These are phyloP conservation scores for Thuidium tamariscinum DNA, from an alignment of 225 moss, liverwort and hornwort genomes.

Conservation along the genomic window DNA sequence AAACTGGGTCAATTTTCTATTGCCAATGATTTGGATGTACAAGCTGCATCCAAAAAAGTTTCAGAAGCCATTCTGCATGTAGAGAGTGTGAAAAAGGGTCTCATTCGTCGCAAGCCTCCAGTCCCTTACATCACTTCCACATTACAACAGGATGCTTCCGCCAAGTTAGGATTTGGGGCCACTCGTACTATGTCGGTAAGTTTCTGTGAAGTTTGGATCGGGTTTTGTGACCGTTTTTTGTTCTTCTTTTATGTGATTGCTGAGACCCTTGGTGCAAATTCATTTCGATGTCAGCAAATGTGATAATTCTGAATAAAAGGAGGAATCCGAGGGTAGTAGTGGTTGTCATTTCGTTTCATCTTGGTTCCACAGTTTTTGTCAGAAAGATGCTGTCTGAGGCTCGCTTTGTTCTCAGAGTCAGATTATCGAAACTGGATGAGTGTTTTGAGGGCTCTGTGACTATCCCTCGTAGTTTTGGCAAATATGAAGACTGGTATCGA, in stretches of 20 bases:
- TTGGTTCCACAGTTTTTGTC: not conserved
- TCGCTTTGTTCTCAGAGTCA: not conserved
- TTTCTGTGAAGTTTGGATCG: not conserved
- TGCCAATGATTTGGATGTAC: slow-evolving; percentile 32
- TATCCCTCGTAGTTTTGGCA: not conserved
- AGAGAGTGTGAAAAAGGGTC: slow-evolving; percentile 62
- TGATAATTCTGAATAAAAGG: not conserved
- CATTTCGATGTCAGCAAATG: not conserved
- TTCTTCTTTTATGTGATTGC: not conserved
- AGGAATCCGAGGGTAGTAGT: not conserved
- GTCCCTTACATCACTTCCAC: slow-evolving; percentile 90
- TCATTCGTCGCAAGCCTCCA: slow-evolving; percentile 43
- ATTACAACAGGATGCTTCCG: slow-evolving; percentile 91
- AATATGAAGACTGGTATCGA: not conserved
- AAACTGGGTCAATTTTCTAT: slow-evolving; percentile 68
- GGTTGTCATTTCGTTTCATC: not conserved
- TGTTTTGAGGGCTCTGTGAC: not conserved
- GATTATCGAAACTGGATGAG: not conserved
- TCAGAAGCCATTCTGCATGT: slow-evolving; percentile 41
- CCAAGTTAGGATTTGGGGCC: slow-evolving; percentile 74
- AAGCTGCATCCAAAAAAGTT: slow-evolving; percentile 31
- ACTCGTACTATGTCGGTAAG: slow-evolving; percentile 86
- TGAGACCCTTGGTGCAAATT: not conserved
- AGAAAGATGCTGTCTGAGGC: not conserved
- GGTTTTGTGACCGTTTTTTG: not conserved